These are phyloP conservation scores for Porphyrellus cyaneotinctus DNA, from an alignment of 768 basidiomycete species.

Conservation along the genomic window DNA sequence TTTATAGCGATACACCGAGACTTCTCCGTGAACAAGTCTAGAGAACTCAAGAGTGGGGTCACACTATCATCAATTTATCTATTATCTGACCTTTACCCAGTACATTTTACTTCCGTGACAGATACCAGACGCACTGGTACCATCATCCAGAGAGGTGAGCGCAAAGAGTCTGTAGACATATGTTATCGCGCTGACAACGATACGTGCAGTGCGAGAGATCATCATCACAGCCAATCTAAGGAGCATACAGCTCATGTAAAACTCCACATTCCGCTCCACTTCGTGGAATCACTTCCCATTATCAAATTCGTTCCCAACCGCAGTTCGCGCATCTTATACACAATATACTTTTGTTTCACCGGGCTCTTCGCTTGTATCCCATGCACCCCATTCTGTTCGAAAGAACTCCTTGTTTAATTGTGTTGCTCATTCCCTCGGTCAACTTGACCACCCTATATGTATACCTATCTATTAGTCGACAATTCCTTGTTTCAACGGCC, in stretches of 20 bases:
- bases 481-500: slow-evolving; percentile 6
- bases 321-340: slow-evolving; percentile 16
- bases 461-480: slow-evolving; percentile 24
- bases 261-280: not conserved
- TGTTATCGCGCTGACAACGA: slow-evolving; percentile 1
- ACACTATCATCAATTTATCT: not conserved
- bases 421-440: not conserved
- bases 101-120: slow-evolving; percentile 79
- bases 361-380: slow-evolving; percentile 16
- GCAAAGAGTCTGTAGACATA: not conserved
- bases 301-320: slow-evolving; percentile 7
- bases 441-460: slow-evolving; percentile 15
- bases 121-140: slow-evolving; percentile 69
- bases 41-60: slow-evolving; percentile 66
- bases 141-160: slow-evolving; percentile 70
- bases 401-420: slow-evolving; percentile 7
- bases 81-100: slow-evolving; percentile 35
- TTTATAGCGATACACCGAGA: slow-evolving; percentile 68
- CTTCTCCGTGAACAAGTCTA: slow-evolving; percentile 62
- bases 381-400: slow-evolving; percentile 7
- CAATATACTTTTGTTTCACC: slow-evolving; percentile 11
- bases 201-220: slow-evolving; percentile 56
- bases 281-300: not conserved
- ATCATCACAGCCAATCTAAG: slow-evolving; percentile 64
- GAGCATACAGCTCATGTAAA: slow-evolving; percentile 42